Evolutionary conservation across 1,284 basidiomycete species (phyloP), one percentile per base, ranked within the genome.

Genomic region (Trametes polyzona): DNA sequence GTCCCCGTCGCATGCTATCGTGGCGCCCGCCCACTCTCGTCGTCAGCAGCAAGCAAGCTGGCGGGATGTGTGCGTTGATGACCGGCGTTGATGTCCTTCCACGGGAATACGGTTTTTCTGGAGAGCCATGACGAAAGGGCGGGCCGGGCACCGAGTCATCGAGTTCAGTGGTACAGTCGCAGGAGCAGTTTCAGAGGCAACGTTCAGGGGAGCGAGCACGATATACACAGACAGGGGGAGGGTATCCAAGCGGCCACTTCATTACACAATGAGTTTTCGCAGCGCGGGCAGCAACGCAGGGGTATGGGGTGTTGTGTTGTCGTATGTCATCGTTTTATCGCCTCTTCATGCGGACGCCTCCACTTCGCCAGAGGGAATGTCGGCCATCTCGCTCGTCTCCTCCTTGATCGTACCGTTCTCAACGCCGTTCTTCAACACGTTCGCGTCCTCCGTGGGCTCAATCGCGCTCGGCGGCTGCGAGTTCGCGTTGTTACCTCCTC

Each of bases 401-500:
- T 70, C 69, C 53, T 65, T 62, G 30, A 59, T 57, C 12, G 46
- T 26, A 36, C 58, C 59, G 35, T 64, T 62, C 24, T 60, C 66
- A n/a, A 30, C 55, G 14, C 26, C 37, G 37, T 41, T 50, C 47
- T 55, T 60, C 23, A 69, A 48, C 41, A 57, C 51, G 49, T 62
- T 61, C 27, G 63, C 59, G 35, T 62, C 62, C 21, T 67, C 68
- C 24, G 54, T 48, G 33, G 65, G 60, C 60, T 71, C 69, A 14
- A 71, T 66, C 21, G 67, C 69, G 59, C 68, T 67, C 36, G 69
- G 50, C 29, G 70, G 68, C 52, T 72, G 65, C 39, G 70, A 66
- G 43, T 55, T 52, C 19, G 71, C 68, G 17, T 67, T 70, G 44
- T 78, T 78, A 30, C 75, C 76, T 43, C 78, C 76, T 16, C 75